Evolutionary conservation across 768 basidiomycete genomes (phyloP), one percentile per base, ranked within the genome.

Genomic region (Boletus subparvulus): DNA sequence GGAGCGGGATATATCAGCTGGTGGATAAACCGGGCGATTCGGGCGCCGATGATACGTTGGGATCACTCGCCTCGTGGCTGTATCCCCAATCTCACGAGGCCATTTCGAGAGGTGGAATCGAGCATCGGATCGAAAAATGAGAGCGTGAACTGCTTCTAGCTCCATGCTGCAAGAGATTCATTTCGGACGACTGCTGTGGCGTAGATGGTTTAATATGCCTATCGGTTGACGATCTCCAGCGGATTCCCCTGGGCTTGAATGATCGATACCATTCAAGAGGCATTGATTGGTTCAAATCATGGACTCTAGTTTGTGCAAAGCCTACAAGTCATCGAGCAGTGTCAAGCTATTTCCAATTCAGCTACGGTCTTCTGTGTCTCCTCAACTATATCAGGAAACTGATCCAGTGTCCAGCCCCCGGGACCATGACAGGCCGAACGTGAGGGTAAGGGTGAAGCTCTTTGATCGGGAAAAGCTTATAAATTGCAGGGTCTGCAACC

Each of bases 321-420:
- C 14, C n/a, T 35, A 35, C 50, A 43, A 21, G 21, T 21, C 21
- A 21, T 21, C 21, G 14, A 26, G 10, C 19, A 44, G 10, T 28
- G 9, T 58, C 24, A 61, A 12, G 10, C 30, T 6, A 12, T 11
- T 1, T 55, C 55, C 36, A 61, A 48, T 17, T 60, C 55, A 19
- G 57, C 57, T 3, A 65, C 56, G 6, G 48, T 55, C 43, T 56
- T 59, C 33, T 65, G 17, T 4, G 62, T 61, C n/a, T 60, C 59
- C 17, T 63, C 50, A 11, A 68, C 53, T 0, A 72, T 56, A 13
- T 68, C 60, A 0, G 70, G 66, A 33, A 59, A 56, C 16, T 70
- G 19, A 70, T 66, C 59, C 62, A 70, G 37, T 72, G 70, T 1
- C 56, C 55, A 3, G 56, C 49, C 0, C 64, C 64, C 0, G 58